Percentiles rank a stretch among this genome's conserved stretches.
These are phyloP conservation scores for Diospyros lotus DNA, from an alignment of 148 eudicot genomes.

Conservation along the genomic window DNA sequence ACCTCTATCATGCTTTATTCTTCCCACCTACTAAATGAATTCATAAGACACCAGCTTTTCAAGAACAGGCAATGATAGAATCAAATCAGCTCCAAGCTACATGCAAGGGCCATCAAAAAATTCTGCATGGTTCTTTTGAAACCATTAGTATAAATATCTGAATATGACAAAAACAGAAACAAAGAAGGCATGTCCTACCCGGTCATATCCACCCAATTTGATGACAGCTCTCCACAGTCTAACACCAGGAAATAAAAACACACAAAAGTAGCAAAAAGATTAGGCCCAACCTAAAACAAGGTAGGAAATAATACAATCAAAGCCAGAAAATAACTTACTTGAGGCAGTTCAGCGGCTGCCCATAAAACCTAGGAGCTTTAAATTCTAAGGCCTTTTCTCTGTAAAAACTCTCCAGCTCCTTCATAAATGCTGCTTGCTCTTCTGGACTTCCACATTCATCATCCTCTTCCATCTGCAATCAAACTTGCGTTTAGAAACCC, in stretches of 20 bases:
- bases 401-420: conserved; percentile 58
- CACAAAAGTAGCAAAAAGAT: not conserved
- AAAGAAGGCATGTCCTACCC: conserved; percentile 43
- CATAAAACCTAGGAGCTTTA: conserved; percentile 87
- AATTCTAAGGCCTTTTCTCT: conserved; percentile 62
- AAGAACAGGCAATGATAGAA: no score
- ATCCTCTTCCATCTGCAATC: conserved; percentile 48
- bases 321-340: conserved; percentile 43
- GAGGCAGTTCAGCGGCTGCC: conserved; percentile 75
- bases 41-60: no score
- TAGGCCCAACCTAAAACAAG: conserved; percentile 1
- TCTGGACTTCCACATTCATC: conserved; percentile 81
- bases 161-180: not conserved
- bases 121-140: no score
- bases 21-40: no score
- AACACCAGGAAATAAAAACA: conserved; percentile 16
- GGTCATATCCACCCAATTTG: conserved; percentile 87
- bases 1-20: no score
- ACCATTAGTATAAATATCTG: not conserved
- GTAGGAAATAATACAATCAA: not conserved
- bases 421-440: conserved; percentile 82
- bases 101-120: no score
- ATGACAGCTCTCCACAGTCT: conserved; percentile 93
- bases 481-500: conserved; percentile 9
- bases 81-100: no score